Evolutionary conservation across 148 eudicot species (phyloP), one percentile per base, ranked within the genome.

Genomic region (Fallopia convolvulus): DNA sequence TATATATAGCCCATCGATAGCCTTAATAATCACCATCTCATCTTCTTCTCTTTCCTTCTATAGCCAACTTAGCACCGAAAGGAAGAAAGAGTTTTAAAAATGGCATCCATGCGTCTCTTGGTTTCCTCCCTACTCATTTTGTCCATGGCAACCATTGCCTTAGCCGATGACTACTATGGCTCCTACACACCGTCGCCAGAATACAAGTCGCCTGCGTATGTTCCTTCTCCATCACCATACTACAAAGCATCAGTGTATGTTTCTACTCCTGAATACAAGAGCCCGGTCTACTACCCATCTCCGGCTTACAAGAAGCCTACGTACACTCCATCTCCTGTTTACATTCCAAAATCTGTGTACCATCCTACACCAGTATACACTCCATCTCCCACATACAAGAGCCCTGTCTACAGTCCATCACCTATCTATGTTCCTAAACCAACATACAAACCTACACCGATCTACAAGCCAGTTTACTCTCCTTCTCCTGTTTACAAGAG

Each of bases 221-320:
- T 58, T 58, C 30, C 26, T 58, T 58, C 65, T 21, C 32, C 26
- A 13, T 30, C 39, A 5, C 68, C 68, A 61, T 61, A 61, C 68
- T 23, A 8, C 39, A 26, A 26, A 9, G 68, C 68, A 10, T 61
- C 15, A 0, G 68, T 61, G 15, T 23, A 61, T 1, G 70, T 61
- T 61, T 26, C 70, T 3, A 61, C 39, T 61, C 70, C 68, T 23
- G 13, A 61, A 26, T 14, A 61, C 36, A 13, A 61, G 36, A 61
- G 9, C 39, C 15, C 68, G 30, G 13, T 9, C 36, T 46, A 73
- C 36, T 41, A 73, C 15, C 50, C 75, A 44, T 73, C 75, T 12
- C 55, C 75, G 0, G 60, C 56, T 48, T 74, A 74, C 61, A 36
- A 75, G 77, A 50, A 32, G 23, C 77, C 66, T 15, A 6, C 12